phyloP scores from a whole-genome alignment of 2,329 filamentous ascomycete genomes.

The Coniochaeta ligniaria region DNA sequence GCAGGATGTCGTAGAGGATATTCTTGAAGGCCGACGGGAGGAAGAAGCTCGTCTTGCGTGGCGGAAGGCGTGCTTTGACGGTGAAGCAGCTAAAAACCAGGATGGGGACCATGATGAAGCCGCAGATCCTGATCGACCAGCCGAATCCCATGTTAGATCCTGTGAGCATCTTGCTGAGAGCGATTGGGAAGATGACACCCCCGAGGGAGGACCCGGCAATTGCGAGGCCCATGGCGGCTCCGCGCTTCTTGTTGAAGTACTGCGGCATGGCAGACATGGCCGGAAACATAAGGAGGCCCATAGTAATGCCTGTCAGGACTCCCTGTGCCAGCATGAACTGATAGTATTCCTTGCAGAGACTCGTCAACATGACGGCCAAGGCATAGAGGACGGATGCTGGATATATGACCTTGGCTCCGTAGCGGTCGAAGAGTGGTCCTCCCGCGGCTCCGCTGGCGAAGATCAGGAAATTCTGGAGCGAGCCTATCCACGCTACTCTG shows the following conservation, averaged over 20 bases:
- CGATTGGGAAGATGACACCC: conserved; percentile 35
- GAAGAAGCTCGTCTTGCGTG: conserved; percentile 22
- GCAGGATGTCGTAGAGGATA: conserved; percentile 11
- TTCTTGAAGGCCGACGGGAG: conserved; percentile 21
- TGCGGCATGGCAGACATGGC: conserved; percentile 26
- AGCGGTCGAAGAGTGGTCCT: conserved; percentile 28
- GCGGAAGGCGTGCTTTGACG: conserved; percentile 9
- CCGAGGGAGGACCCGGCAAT: conserved; percentile 32
- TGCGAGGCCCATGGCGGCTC: conserved; percentile 27
- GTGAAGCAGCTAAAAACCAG: conserved; percentile 21
- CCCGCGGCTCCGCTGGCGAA: conserved; percentile 19
- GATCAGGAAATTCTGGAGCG: conserved; percentile 20
- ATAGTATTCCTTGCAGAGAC: conserved; percentile 28
- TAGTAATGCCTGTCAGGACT: conserved; percentile 24
- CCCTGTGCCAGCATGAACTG: conserved; percentile 34
- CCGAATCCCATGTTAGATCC: conserved; percentile 13
- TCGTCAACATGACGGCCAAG: conserved; percentile 23
- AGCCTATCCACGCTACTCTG: conserved; percentile 29
- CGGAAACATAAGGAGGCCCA: conserved; percentile 27
- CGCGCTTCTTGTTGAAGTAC: conserved; percentile 30
- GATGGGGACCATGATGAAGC: conserved; percentile 31
- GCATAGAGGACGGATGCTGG: conserved; percentile 11
- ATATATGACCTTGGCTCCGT: conserved; percentile 21
- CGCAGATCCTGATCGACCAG: conserved; percentile 31
- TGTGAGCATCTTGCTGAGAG: conserved; percentile 27